Evolutionary conservation across 1,139 yeast species (phyloP), one percentile per base, ranked within the genome.

Genomic region (Scheffersomyces titani): DNA sequence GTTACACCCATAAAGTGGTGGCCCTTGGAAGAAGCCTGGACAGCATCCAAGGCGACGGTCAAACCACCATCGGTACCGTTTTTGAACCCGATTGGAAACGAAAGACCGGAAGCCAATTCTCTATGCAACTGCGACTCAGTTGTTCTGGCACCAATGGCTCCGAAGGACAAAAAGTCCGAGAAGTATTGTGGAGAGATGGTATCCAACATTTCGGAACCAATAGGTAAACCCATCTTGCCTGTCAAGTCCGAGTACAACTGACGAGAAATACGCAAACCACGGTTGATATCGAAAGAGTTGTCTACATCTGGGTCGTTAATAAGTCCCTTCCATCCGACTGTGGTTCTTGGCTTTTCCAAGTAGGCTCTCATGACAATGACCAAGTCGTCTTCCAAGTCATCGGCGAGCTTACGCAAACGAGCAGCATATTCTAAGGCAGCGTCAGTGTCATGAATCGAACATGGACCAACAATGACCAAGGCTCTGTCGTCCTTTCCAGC

Each of bases 281-380:
- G 92, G 81, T 94, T 94, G 73, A 94, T 94, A 66, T 92, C 87
- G 87, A 91, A 93, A 56, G 98, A 84, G 59, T 92, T 93, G 71
- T 94, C 97, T 65, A 94, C 89, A 68, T 94, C 97, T 22, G 99
- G 99, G 75, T 94, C 99, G 73, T 94, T 94, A 69, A 94, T 93
- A 66, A 94, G 82, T 63, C 98, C 99, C 76, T 94, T 94, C 99
- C 99, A 94, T 60, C 99, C 99, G 54, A 94, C 98, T 22, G 98
- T 94, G 55, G 99, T 94, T 78, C 99, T 87, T 63, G 99, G 99
- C 77, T 94, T 94, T 76, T 94, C 99, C 69, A 94, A 83, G 80
- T 94, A 94, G 3, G 98, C 98, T 79, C 99, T 88, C 99, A 94
- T 94, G 60, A 94, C 90, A 59, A 94, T 88, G 62, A 86, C 85